Evolutionary conservation across 768 basidiomycete species (phyloP), one percentile per base, ranked within the genome.

Genomic region (Hebeloma cylindrosporum): DNA sequence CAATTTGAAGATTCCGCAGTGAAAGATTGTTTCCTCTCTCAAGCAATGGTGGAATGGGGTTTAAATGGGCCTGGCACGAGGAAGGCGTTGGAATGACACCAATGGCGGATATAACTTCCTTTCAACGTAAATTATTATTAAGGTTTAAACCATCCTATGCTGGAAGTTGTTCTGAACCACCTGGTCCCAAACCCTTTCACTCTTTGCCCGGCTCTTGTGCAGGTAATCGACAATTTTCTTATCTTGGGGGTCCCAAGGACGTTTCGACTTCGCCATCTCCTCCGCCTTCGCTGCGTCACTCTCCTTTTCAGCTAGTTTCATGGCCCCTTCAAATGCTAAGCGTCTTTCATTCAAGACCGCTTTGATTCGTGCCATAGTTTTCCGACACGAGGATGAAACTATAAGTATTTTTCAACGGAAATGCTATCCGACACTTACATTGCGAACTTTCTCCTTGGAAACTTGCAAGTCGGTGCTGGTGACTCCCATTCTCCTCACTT

Each of bases 291-390:
- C 28, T 4, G 40, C 21, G 8, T 35, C 46, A 21, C 50, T 53
- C 50, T 73, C 62, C 40, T 52, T 51, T 42, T 71, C 66, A 0
- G 66, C 66, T 14, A 80, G 62, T 50, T 69, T 58, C 22, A 74
- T 40, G 7, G 90, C 90, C 8, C 85, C 80, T 50, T 88, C 80
- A 50, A 92, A 88, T 7, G 90, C 91, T 17, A 91, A 62, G 33
- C 93, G 77, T 26, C 96, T 84, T 61, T 98, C 94, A 59, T 92
- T 92, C 37, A 97, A 72, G 16, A 97, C 83, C 47, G 79, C 82
- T 64, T 98, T 98, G 64, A 98, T 92, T 14, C 91, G 83, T n/a
- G 90, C 92, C 93, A 96, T 95, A 14, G 90, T 85, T 72, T 93
- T 95, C 16, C 88, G 86, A 65, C 83, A 85, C 93, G 96, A 52